Evolutionary conservation across 2,329 filamentous ascomycete species (phyloP), one percentile per base, ranked within the genome.

Genomic region (Dactylellina haptotyla): DNA sequence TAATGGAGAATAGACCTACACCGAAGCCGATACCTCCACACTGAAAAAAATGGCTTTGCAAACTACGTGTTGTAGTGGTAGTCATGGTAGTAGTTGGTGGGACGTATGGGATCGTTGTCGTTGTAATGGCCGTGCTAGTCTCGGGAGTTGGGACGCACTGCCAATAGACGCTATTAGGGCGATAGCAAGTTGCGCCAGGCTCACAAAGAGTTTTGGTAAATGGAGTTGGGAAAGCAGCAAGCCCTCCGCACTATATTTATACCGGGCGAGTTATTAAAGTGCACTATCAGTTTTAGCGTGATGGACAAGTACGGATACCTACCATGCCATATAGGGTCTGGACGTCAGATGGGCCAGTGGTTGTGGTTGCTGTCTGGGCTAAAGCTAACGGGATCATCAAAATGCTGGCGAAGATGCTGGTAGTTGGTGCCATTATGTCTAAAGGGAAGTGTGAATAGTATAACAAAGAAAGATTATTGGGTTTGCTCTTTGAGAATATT

Each of bases 171-270:
- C 28, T 37, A 34, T 59, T 59, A 4, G 39, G 56, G n/a, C 26
- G 39, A 12, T 32, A n/a, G 23, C 56, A 59, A 25, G 25, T 32
- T 34, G 56, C 56, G 2, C 9, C n/a, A 6, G n/a, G 12, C 14
- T 45, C 25, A n/a, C 56, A 59, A 0, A 46, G n/a, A 20, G 56
- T 59, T n/a, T 43, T 28, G 23, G 56, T 59, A 18, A 59, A 59
- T n/a, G 56, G 39, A 16, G 56, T 59, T 28, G 56, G 56, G 8
- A 34, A 46, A 20, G 56, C 56, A 2, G 39, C 56, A 25, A 46
- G 39, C 3, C 56, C 56, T 48, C 56, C 56, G 14, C 56, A 59
- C 56, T 59, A 34, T 59, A 26, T n/a, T 58, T n/a, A n/a, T 3
- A 9, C 23, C 2, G 23, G 3, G 23, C 9, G 41, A 9, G 28